Evolutionary conservation across 306 rosid genomes (phyloP).

Genomic region (Amphicarpaea edgeworthii): DNA sequence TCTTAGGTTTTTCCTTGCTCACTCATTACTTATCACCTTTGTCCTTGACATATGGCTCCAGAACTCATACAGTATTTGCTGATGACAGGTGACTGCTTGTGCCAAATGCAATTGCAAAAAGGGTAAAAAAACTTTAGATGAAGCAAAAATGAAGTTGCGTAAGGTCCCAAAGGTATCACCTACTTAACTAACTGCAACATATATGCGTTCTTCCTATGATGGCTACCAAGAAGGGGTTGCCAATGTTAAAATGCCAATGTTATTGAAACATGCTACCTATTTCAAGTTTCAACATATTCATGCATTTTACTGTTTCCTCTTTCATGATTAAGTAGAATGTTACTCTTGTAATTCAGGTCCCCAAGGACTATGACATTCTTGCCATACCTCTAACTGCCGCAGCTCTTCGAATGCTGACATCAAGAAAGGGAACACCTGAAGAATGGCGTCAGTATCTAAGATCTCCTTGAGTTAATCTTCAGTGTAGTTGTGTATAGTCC

Average conservation of each 20-base stretch:
- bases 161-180: slow-evolving; percentile 80
- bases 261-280: slow-evolving; percentile 18
- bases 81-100: slow-evolving; percentile 86
- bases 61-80: slow-evolving; percentile 41
- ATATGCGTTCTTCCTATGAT: slow-evolving; percentile 33
- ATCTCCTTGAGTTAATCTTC: slow-evolving; percentile 47
- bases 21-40: neutral
- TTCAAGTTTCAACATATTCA: slow-evolving; percentile 38
- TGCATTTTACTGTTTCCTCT: slow-evolving; percentile 13
- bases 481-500: slow-evolving; percentile 36
- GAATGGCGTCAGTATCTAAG: slow-evolving; percentile 95
- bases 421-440: slow-evolving; percentile 85
- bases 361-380: slow-evolving; percentile 91
- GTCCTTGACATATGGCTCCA: neutral
- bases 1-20: neutral
- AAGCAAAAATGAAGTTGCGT: slow-evolving; percentile 84
- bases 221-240: slow-evolving; percentile 5
- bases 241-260: slow-evolving; percentile 19
- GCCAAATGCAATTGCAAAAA: slow-evolving; percentile 85
- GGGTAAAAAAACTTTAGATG: slow-evolving; percentile 82
- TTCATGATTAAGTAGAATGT: slow-evolving; percentile 13
- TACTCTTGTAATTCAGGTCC: slow-evolving; percentile 65
- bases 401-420: slow-evolving; percentile 75
- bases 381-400: slow-evolving; percentile 88
- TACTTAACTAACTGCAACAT: slow-evolving; percentile 25